phyloP scores from a whole-genome alignment of 2,329 filamentous ascomycete genomes.

The Ophiostoma tasmaniense region DNA sequence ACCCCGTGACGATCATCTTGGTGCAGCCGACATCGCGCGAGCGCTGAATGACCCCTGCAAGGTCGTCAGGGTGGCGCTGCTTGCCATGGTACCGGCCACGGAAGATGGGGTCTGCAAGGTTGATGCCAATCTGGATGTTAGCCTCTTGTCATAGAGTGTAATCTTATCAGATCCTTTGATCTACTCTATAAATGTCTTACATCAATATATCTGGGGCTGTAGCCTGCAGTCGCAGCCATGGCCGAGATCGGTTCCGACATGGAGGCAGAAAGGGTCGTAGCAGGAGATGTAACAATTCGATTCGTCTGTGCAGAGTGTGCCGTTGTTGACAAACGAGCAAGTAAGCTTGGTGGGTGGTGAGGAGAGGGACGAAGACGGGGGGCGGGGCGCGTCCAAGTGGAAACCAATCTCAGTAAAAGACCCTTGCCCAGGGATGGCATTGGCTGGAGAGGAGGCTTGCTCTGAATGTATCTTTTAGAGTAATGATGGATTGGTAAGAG shows the following conservation, averaged over 20 bases:
- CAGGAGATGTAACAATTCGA: background rate
- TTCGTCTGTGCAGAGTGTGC: constrained; percentile 14
- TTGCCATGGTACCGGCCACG: constrained; percentile 76
- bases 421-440: constrained; percentile 18
- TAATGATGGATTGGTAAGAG: background rate
- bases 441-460: background rate
- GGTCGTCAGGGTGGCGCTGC: constrained; percentile 63
- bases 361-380: background rate
- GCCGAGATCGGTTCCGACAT: background rate
- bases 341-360: background rate
- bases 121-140: constrained; percentile 68
- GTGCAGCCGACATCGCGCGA: constrained; percentile 69
- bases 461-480: background rate
- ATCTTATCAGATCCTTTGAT: constrained; percentile 3
- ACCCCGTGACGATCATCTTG: constrained; percentile 91
- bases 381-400: constrained; percentile 16
- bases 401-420: constrained; percentile 10
- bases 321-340: constrained; percentile 20
- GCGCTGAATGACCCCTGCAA: constrained; percentile 67
- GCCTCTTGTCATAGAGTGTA: background rate
- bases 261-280: background rate
- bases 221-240: constrained; percentile 22
- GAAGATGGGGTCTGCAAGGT: constrained; percentile 88
- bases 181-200: constrained; percentile 34
- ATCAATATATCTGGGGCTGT: constrained; percentile 53